Percentiles rank a stretch among this genome's conserved stretches.
Evolutionary conservation across 176 grass and related monocot genomes (phyloP).

Genomic region (Alloteropsis semialata): DNA sequence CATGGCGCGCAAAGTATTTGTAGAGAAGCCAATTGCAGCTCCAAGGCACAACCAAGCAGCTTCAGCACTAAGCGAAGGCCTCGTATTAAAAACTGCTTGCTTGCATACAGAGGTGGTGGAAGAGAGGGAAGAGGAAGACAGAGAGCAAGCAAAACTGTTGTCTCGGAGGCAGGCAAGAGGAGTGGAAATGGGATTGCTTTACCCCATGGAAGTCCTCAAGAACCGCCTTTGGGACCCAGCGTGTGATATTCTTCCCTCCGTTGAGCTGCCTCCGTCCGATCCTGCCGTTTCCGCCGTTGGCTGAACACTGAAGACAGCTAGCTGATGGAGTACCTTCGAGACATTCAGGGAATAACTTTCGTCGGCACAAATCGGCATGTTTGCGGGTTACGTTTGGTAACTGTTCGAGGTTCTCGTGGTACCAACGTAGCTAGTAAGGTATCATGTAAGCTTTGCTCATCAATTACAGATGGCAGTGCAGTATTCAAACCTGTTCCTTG

Average conservation of each 20-base stretch:
- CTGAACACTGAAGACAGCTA: slow-evolving; percentile 31
- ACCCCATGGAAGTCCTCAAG: slow-evolving; percentile 46
- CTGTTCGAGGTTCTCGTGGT: slow-evolving; percentile 5
- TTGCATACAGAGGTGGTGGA: slow-evolving; percentile 28
- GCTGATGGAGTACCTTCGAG: not conserved
- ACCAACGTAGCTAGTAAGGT: not conserved
- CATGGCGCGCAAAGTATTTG: slow-evolving; percentile 42
- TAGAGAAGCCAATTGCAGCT: slow-evolving; percentile 29
- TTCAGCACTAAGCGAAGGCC: slow-evolving; percentile 26
- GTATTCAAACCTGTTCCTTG: not conserved
- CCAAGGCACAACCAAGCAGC: slow-evolving; percentile 15
- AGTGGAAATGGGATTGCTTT: slow-evolving; percentile 61
- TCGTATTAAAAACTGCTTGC: slow-evolving; percentile 39
- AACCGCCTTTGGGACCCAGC: slow-evolving; percentile 28
- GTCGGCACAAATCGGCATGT: slow-evolving; percentile 7
- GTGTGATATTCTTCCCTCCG: slow-evolving; percentile 12
- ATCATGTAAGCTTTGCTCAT: not conserved
- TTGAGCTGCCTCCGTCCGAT: not conserved
- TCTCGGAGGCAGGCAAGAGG: slow-evolving; percentile 36
- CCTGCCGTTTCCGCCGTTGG: slow-evolving; percentile 4
- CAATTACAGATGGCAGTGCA: slow-evolving; percentile 8
- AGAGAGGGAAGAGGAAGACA: not conserved
- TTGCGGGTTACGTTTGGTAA: slow-evolving; percentile 9
- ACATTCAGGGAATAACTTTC: slow-evolving; percentile 26
- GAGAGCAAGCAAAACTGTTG: slow-evolving; percentile 9